Evolutionary conservation across 768 basidiomycete species (phyloP).

Genomic region (Lentinula raphanica): DNA sequence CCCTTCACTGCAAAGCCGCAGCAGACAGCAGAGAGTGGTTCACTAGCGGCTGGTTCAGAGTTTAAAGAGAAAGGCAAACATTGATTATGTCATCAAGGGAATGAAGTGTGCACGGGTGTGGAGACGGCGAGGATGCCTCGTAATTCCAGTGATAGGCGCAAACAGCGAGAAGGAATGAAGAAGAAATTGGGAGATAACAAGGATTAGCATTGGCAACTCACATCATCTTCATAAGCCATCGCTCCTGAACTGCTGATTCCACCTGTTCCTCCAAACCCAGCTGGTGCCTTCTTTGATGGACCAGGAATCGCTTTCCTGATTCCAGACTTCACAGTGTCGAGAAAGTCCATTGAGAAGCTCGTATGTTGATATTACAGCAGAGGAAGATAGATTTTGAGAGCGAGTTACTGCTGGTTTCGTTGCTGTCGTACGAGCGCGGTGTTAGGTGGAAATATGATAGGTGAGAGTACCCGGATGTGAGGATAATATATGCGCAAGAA

Average conservation of each 20-base stretch:
- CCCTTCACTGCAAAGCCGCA: background rate
- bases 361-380: background rate
- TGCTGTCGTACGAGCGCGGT: background rate
- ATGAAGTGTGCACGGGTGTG: background rate
- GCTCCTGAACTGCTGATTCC: constrained; percentile 52
- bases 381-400: background rate
- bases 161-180: background rate
- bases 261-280: constrained; percentile 31
- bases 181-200: background rate
- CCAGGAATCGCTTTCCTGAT: constrained; percentile 42
- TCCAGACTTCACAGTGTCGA: constrained; percentile 53
- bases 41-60: constrained; percentile 11
- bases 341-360: constrained; percentile 40
- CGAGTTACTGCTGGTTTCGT: background rate
- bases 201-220: constrained; percentile 33
- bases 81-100: constrained; percentile 39
- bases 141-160: background rate
- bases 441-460: background rate
- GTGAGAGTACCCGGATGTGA: background rate
- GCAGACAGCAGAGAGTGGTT: background rate
- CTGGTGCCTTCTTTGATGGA: constrained; percentile 30
- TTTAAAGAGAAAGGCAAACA: constrained; percentile 33
- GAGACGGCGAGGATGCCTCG: background rate
- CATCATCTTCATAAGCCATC: constrained; percentile 67
- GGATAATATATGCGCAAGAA: background rate